These are phyloP conservation scores for Macrophomina pseudophaseolina DNA, from an alignment of 2,329 filamentous ascomycete species.

Conservation along the genomic window DNA sequence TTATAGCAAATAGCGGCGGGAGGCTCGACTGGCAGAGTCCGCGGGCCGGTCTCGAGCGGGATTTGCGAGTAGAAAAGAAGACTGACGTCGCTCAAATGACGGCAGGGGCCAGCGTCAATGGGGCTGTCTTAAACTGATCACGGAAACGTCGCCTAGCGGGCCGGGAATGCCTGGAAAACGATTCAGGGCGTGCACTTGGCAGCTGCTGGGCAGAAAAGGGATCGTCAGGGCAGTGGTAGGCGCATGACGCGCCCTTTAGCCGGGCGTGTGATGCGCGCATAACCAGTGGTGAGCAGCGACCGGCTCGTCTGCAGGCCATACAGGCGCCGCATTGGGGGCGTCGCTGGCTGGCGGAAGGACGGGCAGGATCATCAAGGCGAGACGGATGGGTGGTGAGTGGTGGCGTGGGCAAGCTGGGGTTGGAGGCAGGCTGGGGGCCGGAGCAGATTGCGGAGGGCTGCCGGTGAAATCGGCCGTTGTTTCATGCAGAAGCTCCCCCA, in stretches of 20 bases:
- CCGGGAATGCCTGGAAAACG: constrained; percentile 6
- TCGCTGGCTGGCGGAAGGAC: not conserved
- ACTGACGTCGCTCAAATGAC: constrained; percentile 17
- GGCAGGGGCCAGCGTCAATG: constrained; percentile 15
- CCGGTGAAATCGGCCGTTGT: not conserved
- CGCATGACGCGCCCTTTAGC: constrained; percentile 20
- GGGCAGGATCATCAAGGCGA: constrained; percentile 1
- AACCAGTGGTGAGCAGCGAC: not conserved
- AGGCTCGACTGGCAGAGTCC: constrained; percentile 1
- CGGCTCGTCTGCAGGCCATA: constrained; percentile 2
- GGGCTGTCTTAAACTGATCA: constrained; percentile 13
- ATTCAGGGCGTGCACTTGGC: constrained; percentile 8
- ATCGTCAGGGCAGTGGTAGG: constrained; percentile 8
- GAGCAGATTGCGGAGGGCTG: constrained; percentile 13
- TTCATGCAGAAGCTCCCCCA: constrained; percentile 7
- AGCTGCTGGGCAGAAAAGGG: not conserved
- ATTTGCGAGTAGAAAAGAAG: not conserved
- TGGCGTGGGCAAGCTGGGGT: not conserved
- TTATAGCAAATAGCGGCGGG: constrained; percentile 11
- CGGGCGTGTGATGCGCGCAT: not conserved
- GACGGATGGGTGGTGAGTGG: not conserved
- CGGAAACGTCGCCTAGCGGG: not conserved
- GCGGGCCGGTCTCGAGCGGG: not conserved
- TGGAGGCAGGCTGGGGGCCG: not conserved
- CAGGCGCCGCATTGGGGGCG: not conserved